Base-by-base conservation (phyloP, 805 yeast genomes). In the Candida coquimbonensis region DNA sequence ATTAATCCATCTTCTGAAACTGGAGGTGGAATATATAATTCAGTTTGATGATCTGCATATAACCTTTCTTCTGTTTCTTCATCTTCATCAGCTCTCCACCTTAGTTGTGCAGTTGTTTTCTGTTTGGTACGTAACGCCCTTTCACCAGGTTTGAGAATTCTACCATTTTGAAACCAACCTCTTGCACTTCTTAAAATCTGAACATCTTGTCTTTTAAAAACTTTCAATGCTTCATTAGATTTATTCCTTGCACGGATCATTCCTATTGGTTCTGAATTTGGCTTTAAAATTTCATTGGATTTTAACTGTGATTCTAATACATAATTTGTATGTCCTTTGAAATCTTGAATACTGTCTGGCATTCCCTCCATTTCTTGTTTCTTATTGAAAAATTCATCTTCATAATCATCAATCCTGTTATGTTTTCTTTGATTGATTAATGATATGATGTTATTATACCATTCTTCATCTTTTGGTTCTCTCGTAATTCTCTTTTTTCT, bases 111-210 rank as follows among this genome's bases (percentile, higher is more conserved):
- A 17, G 48, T 45, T 12, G 47, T 57, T 37, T 68, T 67, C 48
- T 62, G 67, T 27, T 64, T 69, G 7, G 70, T 64, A 52, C 82
- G 78, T 53, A 81, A 57, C 0, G 93, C 83, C 50, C 79, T 78
- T 34, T 71, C 80, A 0, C 95, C 96, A 0, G 79, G 61, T 55
- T 80, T 86, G 34, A 93, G 62, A 0, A 80, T 72, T 19, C 96
- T 66, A 0, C 99, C 99, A 38, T 74, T 67, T 64, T 84, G 74
- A 57, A 82, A 87, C 98, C 98, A 93, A 2, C 85, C 88, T 54
- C 79, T 81, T 0, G 96, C 86, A 0, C 95, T 80, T 47, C 80
- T 70, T 19, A 90, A 74, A 3, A 56, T 57, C 40, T 77, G 71
- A 2, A 93, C 87, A 54, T 82, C 80, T 1, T 73, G 62, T 21